A percentile compares a stretch with the other conserved stretches of the same genome.
These are phyloP conservation scores for Exophiala alcalophila DNA, from an alignment of 2,329 filamentous ascomycete species.

Conservation along the genomic window DNA sequence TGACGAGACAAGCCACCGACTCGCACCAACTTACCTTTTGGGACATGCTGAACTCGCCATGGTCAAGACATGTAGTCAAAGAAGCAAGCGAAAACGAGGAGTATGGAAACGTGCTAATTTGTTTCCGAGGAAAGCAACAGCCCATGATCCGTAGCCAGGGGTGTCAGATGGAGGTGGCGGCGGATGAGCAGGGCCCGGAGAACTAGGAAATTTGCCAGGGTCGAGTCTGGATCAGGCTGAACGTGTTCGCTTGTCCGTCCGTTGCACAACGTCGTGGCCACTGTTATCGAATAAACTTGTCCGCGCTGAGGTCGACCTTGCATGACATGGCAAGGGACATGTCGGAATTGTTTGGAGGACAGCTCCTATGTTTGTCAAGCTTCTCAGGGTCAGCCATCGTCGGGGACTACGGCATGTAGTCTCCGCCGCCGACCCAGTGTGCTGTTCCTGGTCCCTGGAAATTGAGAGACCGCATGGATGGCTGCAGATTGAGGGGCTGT, in stretches of 20 bases:
- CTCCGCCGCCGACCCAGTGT: conserved; percentile 2
- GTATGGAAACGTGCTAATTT: conserved; percentile 25
- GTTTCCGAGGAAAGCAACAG: conserved; percentile 16
- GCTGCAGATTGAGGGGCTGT: conserved; percentile 8
- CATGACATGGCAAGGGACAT: conserved; percentile 4
- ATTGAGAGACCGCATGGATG: conserved; percentile 3
- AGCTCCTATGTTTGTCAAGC: conserved; percentile 6
- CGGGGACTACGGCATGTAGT: not conserved
- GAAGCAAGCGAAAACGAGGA: conserved; percentile 21
- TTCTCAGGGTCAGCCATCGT: not conserved
- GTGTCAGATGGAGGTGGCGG: conserved; percentile 1
- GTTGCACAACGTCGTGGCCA: too few species aligned
- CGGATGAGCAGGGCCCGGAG: conserved; percentile 5
- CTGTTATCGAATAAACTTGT: too few species aligned
- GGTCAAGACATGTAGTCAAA: conserved; percentile 6
- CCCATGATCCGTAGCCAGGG: too few species aligned
- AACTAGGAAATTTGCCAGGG: conserved; percentile 20
- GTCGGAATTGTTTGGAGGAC: conserved; percentile 7
- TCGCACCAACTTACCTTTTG: conserved; percentile 19
- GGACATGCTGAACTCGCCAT: conserved; percentile 19
- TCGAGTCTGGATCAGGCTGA: conserved; percentile 9
- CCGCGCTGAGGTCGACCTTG: conserved; percentile 14
- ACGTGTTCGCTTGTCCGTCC: not conserved
- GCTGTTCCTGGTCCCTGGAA: conserved; percentile 2
- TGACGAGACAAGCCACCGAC: conserved; percentile 22